Percentiles rank a stretch among this genome's conserved stretches.
Conservation (phyloP, 495 filamentous ascomycete genomes). For the Chaetomium cochliodes region DNA sequence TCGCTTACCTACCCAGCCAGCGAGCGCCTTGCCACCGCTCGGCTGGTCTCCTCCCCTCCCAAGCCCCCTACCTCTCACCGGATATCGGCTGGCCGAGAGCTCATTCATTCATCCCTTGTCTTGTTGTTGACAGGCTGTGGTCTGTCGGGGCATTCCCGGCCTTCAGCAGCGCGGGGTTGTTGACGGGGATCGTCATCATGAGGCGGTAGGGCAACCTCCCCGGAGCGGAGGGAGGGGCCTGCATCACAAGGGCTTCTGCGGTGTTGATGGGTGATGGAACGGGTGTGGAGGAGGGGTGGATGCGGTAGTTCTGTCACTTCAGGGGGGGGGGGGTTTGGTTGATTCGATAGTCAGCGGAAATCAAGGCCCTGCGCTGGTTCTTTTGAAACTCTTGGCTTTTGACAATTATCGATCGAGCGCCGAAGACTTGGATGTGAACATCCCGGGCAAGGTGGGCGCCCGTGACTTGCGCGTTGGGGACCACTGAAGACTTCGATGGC, state of each 20-base stretch:
- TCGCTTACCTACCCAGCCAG: too few relatives aligned
- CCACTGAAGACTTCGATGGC: not conserved
- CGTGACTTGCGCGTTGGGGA: not conserved
- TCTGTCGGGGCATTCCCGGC: not conserved
- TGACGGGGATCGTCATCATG: too few relatives aligned
- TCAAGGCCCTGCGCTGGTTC: not conserved
- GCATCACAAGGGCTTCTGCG: not conserved
- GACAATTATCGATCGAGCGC: not conserved
- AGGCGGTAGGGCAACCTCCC: too few relatives aligned
- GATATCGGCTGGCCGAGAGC: too few relatives aligned
- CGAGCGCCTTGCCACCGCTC: not conserved
- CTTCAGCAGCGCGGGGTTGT: too few relatives aligned
- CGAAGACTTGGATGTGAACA: not conserved
- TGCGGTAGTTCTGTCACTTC: not conserved
- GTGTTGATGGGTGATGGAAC: not conserved
- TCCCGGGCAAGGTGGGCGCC: not conserved
- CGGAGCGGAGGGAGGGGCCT: too few relatives aligned
- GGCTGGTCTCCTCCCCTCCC: too few relatives aligned
- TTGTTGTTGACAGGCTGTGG: not conserved
- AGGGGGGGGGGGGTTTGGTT: too few relatives aligned
- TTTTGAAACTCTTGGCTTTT: not conserved
- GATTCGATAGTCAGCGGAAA: not conserved
- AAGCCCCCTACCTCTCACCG: too few relatives aligned
- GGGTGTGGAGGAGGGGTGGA: not conserved
- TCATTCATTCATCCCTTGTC: not conserved